These are phyloP conservation scores for Torulaspora quercuum DNA, from an alignment of 805 yeast species.

Conservation along the genomic window DNA sequence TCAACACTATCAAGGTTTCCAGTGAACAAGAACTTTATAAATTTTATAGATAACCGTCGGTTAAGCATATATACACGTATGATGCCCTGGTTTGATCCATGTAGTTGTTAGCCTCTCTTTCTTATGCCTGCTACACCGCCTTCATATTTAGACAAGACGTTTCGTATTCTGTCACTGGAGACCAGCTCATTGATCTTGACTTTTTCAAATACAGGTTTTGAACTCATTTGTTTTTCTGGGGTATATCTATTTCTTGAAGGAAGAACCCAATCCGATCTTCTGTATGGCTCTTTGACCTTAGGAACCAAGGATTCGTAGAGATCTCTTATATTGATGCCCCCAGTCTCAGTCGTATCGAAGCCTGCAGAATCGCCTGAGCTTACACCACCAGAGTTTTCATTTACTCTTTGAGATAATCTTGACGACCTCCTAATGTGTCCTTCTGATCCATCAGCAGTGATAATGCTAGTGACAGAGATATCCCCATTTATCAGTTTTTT, in stretches of 20 bases:
- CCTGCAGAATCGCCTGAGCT: slow-evolving; percentile 8
- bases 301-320: slow-evolving; percentile 33
- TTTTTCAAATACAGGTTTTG: slow-evolving; percentile 32
- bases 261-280: slow-evolving; percentile 38
- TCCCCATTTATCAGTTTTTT: slow-evolving; percentile 13
- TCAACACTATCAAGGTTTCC: slow-evolving; percentile 26
- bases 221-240: slow-evolving; percentile 35
- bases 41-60: slow-evolving; percentile 4
- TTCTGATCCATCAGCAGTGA: slow-evolving; percentile 10
- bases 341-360: slow-evolving; percentile 10
- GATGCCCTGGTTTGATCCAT: slow-evolving; percentile 1
- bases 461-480: slow-evolving; percentile 17
- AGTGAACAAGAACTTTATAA: not conserved
- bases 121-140: slow-evolving; percentile 37
- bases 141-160: slow-evolving; percentile 31
- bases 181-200: slow-evolving; percentile 34
- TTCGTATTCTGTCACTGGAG: slow-evolving; percentile 25
- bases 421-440: slow-evolving; percentile 27
- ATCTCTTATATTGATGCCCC: slow-evolving; percentile 21
- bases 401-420: slow-evolving; percentile 23
- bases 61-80: slow-evolving; percentile 1
- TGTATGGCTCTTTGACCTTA: slow-evolving; percentile 29
- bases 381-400: slow-evolving; percentile 1
- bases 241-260: slow-evolving; percentile 32
- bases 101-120: slow-evolving; percentile 19